Percentiles rank a stretch among this genome's conserved stretches.
These are phyloP conservation scores for Plasmodium malariae DNA, from an alignment of 169 alveolate genomes.

Conservation along the genomic window DNA sequence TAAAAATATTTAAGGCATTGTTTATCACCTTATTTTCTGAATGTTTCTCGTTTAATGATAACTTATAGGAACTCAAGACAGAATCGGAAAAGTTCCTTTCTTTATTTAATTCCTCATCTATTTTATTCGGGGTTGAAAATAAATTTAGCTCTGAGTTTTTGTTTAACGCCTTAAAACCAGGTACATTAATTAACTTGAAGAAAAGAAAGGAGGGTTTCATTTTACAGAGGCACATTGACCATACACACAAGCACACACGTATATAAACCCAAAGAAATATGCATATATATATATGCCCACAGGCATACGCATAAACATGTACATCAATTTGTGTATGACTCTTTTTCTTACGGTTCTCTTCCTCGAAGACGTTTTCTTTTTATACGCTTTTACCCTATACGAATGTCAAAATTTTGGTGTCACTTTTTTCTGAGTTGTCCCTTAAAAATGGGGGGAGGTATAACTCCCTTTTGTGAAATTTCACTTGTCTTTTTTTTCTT, in stretches of 20 bases:
- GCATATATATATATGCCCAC: neutral
- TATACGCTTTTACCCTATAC: slow-evolving; percentile 34
- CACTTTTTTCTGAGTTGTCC: neutral
- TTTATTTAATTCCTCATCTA: slow-evolving; percentile 42
- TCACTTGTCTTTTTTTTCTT: neutral
- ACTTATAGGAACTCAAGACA: slow-evolving; percentile 42
- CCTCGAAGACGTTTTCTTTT: slow-evolving; percentile 51
- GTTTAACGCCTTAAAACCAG: slow-evolving; percentile 14
- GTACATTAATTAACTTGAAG: slow-evolving; percentile 47
- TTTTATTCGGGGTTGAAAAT: slow-evolving; percentile 61
- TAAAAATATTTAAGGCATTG: slow-evolving; percentile 46
- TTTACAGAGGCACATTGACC: too few relatives aligned
- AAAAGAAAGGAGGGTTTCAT: neutral
- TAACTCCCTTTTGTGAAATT: neutral
- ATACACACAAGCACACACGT: neutral
- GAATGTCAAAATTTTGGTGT: neutral
- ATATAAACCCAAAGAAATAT: neutral
- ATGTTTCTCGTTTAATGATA: slow-evolving; percentile 27
- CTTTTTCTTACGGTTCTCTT: slow-evolving; percentile 57
- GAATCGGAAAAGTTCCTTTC: slow-evolving; percentile 58
- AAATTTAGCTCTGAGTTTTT: slow-evolving; percentile 61
- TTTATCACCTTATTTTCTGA: slow-evolving; percentile 29
- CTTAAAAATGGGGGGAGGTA: neutral
- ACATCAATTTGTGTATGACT: neutral
- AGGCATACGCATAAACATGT: neutral